phyloP scores from a whole-genome alignment of 495 filamentous ascomycete genomes.

The Neurospora discreta region DNA sequence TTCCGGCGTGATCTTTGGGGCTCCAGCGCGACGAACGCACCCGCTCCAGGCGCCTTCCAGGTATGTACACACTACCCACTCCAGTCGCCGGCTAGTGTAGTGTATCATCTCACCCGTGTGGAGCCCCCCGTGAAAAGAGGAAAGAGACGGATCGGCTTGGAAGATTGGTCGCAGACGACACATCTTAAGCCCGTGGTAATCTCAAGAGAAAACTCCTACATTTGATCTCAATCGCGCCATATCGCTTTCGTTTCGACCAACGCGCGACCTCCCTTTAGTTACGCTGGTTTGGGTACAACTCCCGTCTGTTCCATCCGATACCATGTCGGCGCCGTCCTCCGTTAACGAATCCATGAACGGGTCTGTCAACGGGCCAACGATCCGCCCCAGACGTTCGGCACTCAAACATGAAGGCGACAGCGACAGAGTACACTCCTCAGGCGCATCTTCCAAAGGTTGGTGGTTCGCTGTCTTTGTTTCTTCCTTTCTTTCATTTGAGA shows the following conservation, averaged over 20 bases:
- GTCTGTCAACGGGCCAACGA: background rate
- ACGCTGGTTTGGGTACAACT: background rate
- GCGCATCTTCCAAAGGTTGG: slow-evolving; percentile 31
- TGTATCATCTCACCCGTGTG: background rate
- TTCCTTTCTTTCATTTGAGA: background rate
- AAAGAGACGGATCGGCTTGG: background rate
- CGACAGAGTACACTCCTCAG: slow-evolving; percentile 23
- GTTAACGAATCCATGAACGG: background rate
- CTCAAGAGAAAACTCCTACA: background rate
- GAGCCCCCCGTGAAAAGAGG: background rate
- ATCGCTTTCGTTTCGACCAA: background rate
- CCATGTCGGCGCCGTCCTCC: slow-evolving; percentile 18
- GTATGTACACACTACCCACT: background rate
- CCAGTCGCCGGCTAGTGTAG: background rate
- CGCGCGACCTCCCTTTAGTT: background rate
- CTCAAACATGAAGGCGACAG: slow-evolving; percentile 33
- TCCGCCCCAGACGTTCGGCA: slow-evolving; percentile 30
- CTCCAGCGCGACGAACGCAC: background rate
- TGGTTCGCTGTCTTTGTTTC: background rate
- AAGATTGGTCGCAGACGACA: background rate
- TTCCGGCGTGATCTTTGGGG: background rate
- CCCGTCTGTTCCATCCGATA: background rate
- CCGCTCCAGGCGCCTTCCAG: background rate
- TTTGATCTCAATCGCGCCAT: background rate
- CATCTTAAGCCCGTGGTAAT: background rate